Conservation (phyloP, 129 eudicot species). For the Dittrichia graveolens region DNA sequence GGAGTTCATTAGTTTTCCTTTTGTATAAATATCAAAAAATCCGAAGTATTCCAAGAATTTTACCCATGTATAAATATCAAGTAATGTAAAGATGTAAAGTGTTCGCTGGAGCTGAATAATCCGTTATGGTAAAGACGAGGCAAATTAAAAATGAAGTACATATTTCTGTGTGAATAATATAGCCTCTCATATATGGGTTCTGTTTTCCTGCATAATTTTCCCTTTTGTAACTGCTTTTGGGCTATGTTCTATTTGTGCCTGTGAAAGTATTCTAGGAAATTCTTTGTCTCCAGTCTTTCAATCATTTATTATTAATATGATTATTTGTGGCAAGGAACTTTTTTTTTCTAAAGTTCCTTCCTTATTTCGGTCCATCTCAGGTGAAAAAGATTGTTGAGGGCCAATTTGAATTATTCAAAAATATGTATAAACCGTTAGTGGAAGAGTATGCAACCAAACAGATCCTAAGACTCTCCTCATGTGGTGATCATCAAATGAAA, state of each 20-base stretch:
- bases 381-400: constrained; percentile 85
- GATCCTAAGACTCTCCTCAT: constrained; percentile 43
- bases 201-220: too few relatives aligned
- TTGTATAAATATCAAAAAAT: too few relatives aligned
- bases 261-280: background rate
- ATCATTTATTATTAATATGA: background rate
- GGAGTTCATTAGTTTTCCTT: background rate
- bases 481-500: constrained; percentile 46
- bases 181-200: too few relatives aligned
- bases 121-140: too few relatives aligned
- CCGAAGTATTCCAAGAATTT: too few relatives aligned
- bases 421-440: constrained; percentile 69
- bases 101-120: too few relatives aligned
- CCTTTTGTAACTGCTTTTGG: background rate
- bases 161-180: too few relatives aligned
- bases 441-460: constrained; percentile 63
- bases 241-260: background rate
- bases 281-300: background rate
- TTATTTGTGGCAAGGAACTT: too few relatives aligned
- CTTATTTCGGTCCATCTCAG: constrained; percentile 37
- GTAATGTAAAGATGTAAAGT: too few relatives aligned
- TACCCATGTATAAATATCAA: too few relatives aligned
- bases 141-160: too few relatives aligned
- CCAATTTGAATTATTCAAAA: constrained; percentile 66
- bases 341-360: background rate